Conservation (phyloP, 2,329 filamentous ascomycete genomes). For the Dryadomyces quercus-mongolicae region DNA sequence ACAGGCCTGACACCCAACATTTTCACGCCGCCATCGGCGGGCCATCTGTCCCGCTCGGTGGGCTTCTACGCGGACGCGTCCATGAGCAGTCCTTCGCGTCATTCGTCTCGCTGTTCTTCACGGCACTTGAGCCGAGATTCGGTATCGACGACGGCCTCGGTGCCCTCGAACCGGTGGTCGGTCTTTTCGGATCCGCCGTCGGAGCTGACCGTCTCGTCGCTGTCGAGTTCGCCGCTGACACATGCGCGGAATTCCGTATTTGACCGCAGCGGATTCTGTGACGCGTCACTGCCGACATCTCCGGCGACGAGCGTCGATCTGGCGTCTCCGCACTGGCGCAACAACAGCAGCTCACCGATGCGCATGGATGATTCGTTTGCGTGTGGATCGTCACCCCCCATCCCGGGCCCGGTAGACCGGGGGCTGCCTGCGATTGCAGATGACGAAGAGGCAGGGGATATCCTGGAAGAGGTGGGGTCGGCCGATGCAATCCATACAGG, state of each 20-base stretch:
- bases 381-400: neutral
- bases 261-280: constrained; percentile 62
- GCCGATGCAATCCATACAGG: neutral
- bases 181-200: constrained; percentile 47
- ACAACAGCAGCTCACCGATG: constrained; percentile 33
- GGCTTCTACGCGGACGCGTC: constrained; percentile 19
- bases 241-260: too few species aligned
- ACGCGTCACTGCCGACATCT: constrained; percentile 66
- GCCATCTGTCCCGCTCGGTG: constrained; percentile 26
- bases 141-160: constrained; percentile 30
- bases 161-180: constrained; percentile 49
- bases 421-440: neutral
- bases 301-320: constrained; percentile 68
- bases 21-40: constrained; percentile 43
- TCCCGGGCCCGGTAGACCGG: neutral
- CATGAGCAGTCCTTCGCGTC: constrained; percentile 1
- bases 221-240: constrained; percentile 71
- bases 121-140: constrained; percentile 35
- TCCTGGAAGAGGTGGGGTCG: neutral
- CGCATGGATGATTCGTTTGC: constrained; percentile 10
- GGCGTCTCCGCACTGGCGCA: constrained; percentile 45
- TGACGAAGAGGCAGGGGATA: neutral
- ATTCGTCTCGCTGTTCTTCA: constrained; percentile 25
- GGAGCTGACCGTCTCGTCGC: constrained; percentile 57
- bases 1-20: constrained; percentile 48